These are phyloP conservation scores for Ophiocordyceps camponoti-floridani DNA, from an alignment of 2,329 filamentous ascomycete genomes.

Conservation along the genomic window DNA sequence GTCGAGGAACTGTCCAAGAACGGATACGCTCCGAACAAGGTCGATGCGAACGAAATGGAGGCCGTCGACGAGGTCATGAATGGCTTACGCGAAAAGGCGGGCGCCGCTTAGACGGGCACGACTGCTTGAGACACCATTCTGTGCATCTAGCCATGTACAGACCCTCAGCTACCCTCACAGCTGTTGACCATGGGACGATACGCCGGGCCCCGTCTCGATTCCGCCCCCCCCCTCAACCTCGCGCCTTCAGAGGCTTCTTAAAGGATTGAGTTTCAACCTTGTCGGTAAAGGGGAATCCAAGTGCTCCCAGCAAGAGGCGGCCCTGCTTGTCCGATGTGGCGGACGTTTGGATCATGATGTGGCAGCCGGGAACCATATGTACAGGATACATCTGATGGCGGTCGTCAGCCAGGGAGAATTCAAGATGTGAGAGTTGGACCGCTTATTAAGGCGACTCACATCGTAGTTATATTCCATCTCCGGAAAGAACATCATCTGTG, in stretches of 20 bases:
- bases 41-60: slow-evolving; percentile 82
- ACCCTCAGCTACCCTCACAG: not conserved
- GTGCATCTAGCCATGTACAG: not conserved
- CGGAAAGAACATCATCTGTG: slow-evolving; percentile 69
- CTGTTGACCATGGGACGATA: not conserved
- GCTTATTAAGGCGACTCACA: slow-evolving; percentile 46
- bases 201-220: not conserved
- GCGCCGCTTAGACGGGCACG: slow-evolving; percentile 7
- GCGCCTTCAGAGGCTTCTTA: no score
- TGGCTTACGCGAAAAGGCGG: slow-evolving; percentile 38
- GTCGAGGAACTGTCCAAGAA: slow-evolving; percentile 40
- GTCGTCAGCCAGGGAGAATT: not conserved
- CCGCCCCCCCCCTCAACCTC: not conserved
- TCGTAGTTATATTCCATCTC: slow-evolving; percentile 93
- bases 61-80: slow-evolving; percentile 60
- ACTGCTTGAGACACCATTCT: slow-evolving; percentile 20
- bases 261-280: no score
- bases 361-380: slow-evolving; percentile 67
- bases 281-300: slow-evolving; percentile 55
- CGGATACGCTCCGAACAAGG: slow-evolving; percentile 35
- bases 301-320: slow-evolving; percentile 41
- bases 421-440: not conserved
- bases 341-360: slow-evolving; percentile 69
- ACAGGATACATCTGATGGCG: slow-evolving; percentile 35
- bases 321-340: slow-evolving; percentile 76